phyloP scores from a whole-genome alignment of 768 basidiomycete species.

The Tubosaeta sp. region DNA sequence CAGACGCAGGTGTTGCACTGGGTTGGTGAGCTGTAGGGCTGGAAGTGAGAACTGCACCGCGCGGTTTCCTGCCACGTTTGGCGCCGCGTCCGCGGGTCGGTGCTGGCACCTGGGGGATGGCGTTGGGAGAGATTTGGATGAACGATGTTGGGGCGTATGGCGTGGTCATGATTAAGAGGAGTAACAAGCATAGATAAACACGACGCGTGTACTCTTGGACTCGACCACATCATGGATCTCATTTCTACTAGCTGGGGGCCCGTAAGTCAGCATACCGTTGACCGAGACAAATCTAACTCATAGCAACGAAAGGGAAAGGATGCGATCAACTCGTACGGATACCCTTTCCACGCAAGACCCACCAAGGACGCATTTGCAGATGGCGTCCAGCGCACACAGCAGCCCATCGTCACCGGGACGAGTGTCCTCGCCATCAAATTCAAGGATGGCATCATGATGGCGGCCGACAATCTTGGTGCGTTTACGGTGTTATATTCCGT shows the following conservation, averaged over 20 bases:
- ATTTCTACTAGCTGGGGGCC: slow-evolving; percentile 85
- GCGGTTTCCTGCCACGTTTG: slow-evolving; percentile 25
- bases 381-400: slow-evolving; percentile 78
- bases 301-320: slow-evolving; percentile 59
- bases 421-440: slow-evolving; percentile 91
- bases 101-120: slow-evolving; percentile 17
- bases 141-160: slow-evolving; percentile 20
- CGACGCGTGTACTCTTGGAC: slow-evolving; percentile 12
- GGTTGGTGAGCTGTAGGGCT: slow-evolving; percentile 11
- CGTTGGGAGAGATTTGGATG: slow-evolving; percentile 21
- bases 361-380: slow-evolving; percentile 55
- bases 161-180: slow-evolving; percentile 20
- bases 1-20: not conserved
- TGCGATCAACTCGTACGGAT: slow-evolving; percentile 67
- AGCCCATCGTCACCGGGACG: slow-evolving; percentile 97
- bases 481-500: slow-evolving; percentile 1
- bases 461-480: slow-evolving; percentile 93
- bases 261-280: slow-evolving; percentile 36
- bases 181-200: slow-evolving; percentile 21
- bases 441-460: slow-evolving; percentile 97
- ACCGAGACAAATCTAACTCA: not conserved
- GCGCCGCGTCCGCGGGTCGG: slow-evolving; percentile 25
- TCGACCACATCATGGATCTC: slow-evolving; percentile 58
- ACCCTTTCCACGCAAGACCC: slow-evolving; percentile 56
- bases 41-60: slow-evolving; percentile 12